Evolutionary conservation across 768 basidiomycete species (phyloP), one percentile per base, ranked within the genome.

Genomic region (Saitozyma podzolica): DNA sequence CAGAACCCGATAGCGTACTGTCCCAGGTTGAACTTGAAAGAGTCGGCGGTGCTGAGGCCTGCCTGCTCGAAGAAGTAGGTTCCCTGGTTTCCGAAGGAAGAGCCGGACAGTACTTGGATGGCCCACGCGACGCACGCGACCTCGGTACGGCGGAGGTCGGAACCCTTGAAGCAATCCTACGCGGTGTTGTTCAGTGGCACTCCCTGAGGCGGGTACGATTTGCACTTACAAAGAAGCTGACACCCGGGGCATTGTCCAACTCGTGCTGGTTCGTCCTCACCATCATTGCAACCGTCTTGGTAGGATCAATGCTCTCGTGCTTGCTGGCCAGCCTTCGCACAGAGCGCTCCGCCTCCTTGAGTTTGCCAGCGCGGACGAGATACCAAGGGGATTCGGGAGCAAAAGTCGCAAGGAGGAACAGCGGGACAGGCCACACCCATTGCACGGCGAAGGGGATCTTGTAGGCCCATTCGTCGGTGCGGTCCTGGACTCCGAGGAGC

Each of bases 261-360:
- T 80, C 80, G 43, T 75, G 19, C 56, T 72, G 72, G 59, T 71
- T 77, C 11, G 79, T 77, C 58, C 76, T 72, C 17, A 69, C 54
- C 71, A 76, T 75, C 71, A 78, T 71, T 13, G 73, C 73, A 6
- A 78, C 70, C 7, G 58, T 64, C 50, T 70, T 65, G 47, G 69
- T 63, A 29, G 60, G 55, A 50, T 60, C 56, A 7, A 40, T 9
- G 20, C 11, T 43, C 1, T 10, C 51, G 9, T 37, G 13, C 5
- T 37, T 39, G 14, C 9, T n/a, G 5, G 19, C 9, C 7, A 65
- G 64, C 9, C 59, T 50, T 9, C 9, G 19, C 37, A 71, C 62
- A 43, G 49, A 19, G 0, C 39, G 41, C 52, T 71, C 64, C 14
- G 69, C 58, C 39, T 70, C 59, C 37, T 63, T 56, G 19, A 57